These are phyloP conservation scores for Syzygium syzygioides DNA, from an alignment of 441 rosid species.

Conservation along the genomic window DNA sequence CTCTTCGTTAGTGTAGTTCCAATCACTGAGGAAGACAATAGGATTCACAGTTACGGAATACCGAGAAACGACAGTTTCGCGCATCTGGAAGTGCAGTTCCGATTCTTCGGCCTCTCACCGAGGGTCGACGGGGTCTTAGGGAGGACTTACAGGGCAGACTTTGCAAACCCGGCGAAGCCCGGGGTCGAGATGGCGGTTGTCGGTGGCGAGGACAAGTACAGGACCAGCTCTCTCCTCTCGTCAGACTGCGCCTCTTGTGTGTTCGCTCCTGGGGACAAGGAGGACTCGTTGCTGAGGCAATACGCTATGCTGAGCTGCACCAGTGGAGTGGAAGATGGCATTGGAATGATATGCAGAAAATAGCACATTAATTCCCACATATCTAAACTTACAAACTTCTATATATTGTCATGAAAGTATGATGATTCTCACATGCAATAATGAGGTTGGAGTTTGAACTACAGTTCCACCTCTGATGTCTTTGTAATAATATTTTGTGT, in stretches of 20 bases:
- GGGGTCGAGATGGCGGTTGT: not conserved
- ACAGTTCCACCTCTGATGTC: not conserved
- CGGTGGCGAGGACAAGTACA: not conserved
- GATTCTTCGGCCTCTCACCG: not conserved
- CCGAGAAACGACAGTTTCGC: conserved; percentile 1
- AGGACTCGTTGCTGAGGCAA: not conserved
- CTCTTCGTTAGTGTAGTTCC: not conserved
- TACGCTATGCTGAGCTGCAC: not conserved
- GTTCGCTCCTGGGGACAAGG: not conserved
- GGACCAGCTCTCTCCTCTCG: conserved; percentile 1
- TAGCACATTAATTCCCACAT: not conserved
- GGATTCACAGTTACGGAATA: not conserved
- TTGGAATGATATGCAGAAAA: not conserved
- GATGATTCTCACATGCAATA: not conserved
- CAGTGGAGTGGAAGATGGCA: not conserved
- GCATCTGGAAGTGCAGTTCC: conserved; percentile 4
- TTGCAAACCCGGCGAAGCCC: not conserved
- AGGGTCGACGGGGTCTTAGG: not conserved
- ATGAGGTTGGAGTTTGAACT: not conserved
- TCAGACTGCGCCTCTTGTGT: not conserved
- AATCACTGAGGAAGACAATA: not conserved
- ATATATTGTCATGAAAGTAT: not conserved
- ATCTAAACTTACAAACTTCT: not conserved
- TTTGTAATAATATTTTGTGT: not conserved
- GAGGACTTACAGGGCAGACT: not conserved